Base-by-base conservation (phyloP, 2,329 filamentous ascomycete species). In the Corniculantispora saksenae region DNA sequence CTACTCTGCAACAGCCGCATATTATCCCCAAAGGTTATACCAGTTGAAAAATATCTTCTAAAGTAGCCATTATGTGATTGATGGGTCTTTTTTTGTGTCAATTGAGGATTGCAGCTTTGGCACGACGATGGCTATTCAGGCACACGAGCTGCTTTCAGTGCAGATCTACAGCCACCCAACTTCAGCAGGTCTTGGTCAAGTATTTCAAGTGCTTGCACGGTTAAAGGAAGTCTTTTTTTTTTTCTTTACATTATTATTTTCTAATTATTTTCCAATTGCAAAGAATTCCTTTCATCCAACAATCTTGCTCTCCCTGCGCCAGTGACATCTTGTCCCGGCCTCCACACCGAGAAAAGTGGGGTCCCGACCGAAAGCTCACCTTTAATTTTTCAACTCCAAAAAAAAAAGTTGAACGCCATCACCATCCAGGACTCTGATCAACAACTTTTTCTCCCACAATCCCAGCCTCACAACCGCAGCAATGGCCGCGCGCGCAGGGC, bases 401-500 rank as follows among this genome's bases (percentile, higher is more conserved):
- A 56, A 61, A 56, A 62, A 55, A 54, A 53, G 29, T 54, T 38
- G 19, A 29, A 21, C 23, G 58, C 35, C 19, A 54, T 40, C 29
- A 8, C 19, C 19, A 19, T 25, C 17, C 29, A 29, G 17, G 25
- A 21, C 50, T 32, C 32, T 10, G 10, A 32, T 10, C 5, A 32
- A 5, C 32, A 6, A 32, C 32, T 6, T 6, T 32, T 32, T 10
- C 32, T 10, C 32, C 32, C 50, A n/a, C 21, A 57, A 10, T 47
- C 17, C 55, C 61, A 43, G 5, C 63, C 61, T 75, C 70, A 61
- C 27, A 47, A 57, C 51, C 53, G 29, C 50, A 38, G 61, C 43
- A n/a, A 80, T 81, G 76, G 76, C 79, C 59, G 70, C 79, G 66
- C 75, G 78, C 69, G 29, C 51, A 40, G 57, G 63, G 9, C 63